phyloP scores from a whole-genome alignment of 2,329 filamentous ascomycete species.

The Cercospora sp. region DNA sequence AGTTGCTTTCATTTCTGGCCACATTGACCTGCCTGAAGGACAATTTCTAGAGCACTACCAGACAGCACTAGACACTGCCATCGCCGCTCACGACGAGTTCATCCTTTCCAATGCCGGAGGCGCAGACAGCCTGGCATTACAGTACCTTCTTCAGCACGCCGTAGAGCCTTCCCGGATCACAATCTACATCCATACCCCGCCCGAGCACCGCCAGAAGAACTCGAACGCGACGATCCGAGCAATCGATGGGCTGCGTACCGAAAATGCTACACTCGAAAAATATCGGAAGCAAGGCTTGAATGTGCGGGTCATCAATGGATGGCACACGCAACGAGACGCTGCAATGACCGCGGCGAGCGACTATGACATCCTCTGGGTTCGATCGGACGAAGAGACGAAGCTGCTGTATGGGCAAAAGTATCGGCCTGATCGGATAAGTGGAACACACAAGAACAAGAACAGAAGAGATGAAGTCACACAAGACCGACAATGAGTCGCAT shows the following conservation, averaged over 20 bases:
- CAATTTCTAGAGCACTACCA: conserved; percentile 2
- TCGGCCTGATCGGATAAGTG: conserved; percentile 7
- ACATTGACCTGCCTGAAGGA: conserved; percentile 14
- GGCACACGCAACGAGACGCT: conserved; percentile 11
- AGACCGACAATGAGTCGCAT: neutral
- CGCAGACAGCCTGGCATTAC: conserved; percentile 4
- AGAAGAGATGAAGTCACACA: neutral
- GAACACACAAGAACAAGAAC: conserved; percentile 11
- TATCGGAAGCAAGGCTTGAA: neutral
- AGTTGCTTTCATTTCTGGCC: conserved; percentile 12
- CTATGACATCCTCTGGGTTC: conserved; percentile 15
- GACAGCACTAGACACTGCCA: neutral
- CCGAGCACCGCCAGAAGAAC: neutral
- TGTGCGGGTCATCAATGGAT: conserved; percentile 5
- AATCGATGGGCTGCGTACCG: neutral
- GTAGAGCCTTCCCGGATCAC: conserved; percentile 5
- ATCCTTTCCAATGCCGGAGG: conserved; percentile 6
- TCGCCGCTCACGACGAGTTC: neutral
- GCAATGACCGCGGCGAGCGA: conserved; percentile 7
- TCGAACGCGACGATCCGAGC: neutral
- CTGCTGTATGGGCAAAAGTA: conserved; percentile 8
- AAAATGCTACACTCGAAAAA: neutral
- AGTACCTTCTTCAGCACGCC: neutral
- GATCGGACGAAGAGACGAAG: conserved; percentile 11
- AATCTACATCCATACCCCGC: neutral